Conservation (phyloP, 2,329 filamentous ascomycete species). For the Aspergillus jensenii region DNA sequence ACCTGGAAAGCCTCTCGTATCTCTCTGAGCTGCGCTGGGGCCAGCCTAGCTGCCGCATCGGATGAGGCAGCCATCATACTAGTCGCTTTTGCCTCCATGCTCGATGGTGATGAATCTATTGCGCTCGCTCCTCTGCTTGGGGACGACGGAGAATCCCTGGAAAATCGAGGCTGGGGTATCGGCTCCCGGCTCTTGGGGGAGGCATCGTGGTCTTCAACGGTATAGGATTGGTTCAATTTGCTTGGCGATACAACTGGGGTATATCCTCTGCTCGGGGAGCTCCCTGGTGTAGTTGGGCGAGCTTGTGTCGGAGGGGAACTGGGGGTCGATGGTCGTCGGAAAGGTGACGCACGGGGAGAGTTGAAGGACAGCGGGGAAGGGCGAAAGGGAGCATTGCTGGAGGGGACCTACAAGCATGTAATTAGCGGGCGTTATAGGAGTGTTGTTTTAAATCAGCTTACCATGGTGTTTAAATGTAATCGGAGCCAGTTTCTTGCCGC, state of each 20-base stretch:
- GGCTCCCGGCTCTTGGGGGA: conserved; percentile 29
- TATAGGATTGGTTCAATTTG: conserved; percentile 49
- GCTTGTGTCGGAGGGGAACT: conserved; percentile 60
- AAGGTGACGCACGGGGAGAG: conserved; percentile 68
- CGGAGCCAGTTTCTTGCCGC: neutral
- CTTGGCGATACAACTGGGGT: conserved; percentile 48
- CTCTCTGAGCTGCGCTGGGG: conserved; percentile 78
- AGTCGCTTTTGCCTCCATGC: conserved; percentile 24
- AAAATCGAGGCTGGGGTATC: conserved; percentile 35
- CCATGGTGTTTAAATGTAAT: conserved; percentile 18
- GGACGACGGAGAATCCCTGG: conserved; percentile 39
- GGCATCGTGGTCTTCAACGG: conserved; percentile 42
- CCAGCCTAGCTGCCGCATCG: conserved; percentile 54
- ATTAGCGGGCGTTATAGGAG: neutral
- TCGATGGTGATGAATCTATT: conserved; percentile 29
- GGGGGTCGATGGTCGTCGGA: conserved; percentile 65
- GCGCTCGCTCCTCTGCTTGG: conserved; percentile 37
- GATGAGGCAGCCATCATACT: conserved; percentile 24
- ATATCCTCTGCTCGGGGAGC: conserved; percentile 41
- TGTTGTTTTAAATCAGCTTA: neutral
- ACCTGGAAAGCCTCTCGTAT: conserved; percentile 93
- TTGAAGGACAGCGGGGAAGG: conserved; percentile 71
- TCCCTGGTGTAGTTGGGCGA: conserved; percentile 49
- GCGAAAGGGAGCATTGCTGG: conserved; percentile 62
- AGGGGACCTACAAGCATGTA: conserved; percentile 32